These are phyloP conservation scores for Paraglomus brasilianum DNA, from an alignment of 192 early-diverging fungal genomes.

Conservation along the genomic window DNA sequence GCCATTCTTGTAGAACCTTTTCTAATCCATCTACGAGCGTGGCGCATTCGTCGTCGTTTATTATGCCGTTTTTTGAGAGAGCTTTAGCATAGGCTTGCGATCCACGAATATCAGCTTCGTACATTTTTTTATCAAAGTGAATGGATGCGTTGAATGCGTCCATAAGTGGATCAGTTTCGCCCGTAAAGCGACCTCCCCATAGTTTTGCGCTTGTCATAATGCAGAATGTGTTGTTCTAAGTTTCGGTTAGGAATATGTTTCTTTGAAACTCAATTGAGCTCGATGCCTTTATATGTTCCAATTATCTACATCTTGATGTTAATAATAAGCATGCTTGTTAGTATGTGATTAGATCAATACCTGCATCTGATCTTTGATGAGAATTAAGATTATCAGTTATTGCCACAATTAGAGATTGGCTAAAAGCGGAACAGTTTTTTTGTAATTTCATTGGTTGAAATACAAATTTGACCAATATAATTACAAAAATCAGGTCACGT, in stretches of 20 bases:
- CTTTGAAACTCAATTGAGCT: too few species aligned
- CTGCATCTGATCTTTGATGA: too few species aligned
- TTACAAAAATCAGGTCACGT: too few species aligned
- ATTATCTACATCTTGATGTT: too few species aligned
- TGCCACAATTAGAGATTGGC: too few species aligned
- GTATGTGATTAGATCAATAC: too few species aligned
- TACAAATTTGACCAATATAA: too few species aligned
- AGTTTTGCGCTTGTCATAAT: conserved; percentile 37
- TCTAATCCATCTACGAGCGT: conserved; percentile 73
- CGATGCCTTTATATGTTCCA: too few species aligned
- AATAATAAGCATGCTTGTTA: too few species aligned
- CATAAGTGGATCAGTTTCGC: conserved; percentile 94
- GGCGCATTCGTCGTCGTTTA: conserved; percentile 73
- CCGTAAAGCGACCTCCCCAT: conserved; percentile 89
- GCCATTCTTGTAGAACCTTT: conserved; percentile 82
- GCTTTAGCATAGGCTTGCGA: conserved; percentile 91
- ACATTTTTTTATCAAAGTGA: conserved; percentile 91
- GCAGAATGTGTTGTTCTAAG: background rate
- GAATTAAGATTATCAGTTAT: too few species aligned
- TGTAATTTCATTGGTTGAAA: too few species aligned
- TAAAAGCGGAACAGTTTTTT: too few species aligned
- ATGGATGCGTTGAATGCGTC: conserved; percentile 95
- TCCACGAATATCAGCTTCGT: conserved; percentile 82
- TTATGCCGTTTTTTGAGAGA: conserved; percentile 65
- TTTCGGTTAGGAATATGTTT: background rate